These are phyloP conservation scores for Gymnopilus junonius DNA, from an alignment of 768 basidiomycete genomes.

Conservation along the genomic window DNA sequence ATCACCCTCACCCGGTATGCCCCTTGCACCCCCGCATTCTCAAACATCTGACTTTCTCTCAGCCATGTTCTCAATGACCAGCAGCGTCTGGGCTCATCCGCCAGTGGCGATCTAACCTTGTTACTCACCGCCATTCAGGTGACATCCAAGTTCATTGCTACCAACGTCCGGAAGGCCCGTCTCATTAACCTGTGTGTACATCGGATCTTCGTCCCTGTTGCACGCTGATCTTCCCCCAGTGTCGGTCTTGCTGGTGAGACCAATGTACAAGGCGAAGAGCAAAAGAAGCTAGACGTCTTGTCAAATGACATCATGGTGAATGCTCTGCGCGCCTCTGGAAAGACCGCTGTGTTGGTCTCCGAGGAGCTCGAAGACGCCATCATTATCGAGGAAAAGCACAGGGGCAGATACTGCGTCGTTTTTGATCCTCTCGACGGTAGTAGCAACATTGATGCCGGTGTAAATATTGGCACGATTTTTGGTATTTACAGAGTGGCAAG, in stretches of 20 bases:
- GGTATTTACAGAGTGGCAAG: conserved; percentile 92
- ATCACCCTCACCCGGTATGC: conserved; percentile 90
- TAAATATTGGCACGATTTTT: conserved; percentile 97
- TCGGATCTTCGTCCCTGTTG: background rate
- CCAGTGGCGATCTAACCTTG: conserved; percentile 93
- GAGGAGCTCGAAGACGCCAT: conserved; percentile 95
- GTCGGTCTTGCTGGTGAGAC: conserved; percentile 96
- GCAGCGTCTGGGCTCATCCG: conserved; percentile 76
- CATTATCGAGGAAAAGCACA: conserved; percentile 80
- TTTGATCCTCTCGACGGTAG: conserved; percentile 97
- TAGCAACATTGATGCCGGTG: conserved; percentile 98
- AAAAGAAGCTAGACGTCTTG: conserved; percentile 98
- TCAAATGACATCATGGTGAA: conserved; percentile 99
- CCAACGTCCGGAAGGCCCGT: conserved; percentile 95
- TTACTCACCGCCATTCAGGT: conserved; percentile 95
- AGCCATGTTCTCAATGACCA: conserved; percentile 92
- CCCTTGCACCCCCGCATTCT: background rate
- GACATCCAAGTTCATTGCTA: conserved; percentile 96
- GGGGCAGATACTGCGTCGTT: conserved; percentile 94
- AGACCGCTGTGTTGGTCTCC: conserved; percentile 94
- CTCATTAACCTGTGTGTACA: conserved; percentile 90
- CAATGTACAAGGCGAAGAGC: conserved; percentile 97
- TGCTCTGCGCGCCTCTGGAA: conserved; percentile 93
- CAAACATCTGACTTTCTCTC: conserved; percentile 10
- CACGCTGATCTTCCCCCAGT: conserved; percentile 42